A percentile compares a stretch with the other conserved stretches of the same genome.
These are phyloP conservation scores for Vitis hybrid DNA, from an alignment of 177 flowering plant genomes.

Conservation along the genomic window DNA sequence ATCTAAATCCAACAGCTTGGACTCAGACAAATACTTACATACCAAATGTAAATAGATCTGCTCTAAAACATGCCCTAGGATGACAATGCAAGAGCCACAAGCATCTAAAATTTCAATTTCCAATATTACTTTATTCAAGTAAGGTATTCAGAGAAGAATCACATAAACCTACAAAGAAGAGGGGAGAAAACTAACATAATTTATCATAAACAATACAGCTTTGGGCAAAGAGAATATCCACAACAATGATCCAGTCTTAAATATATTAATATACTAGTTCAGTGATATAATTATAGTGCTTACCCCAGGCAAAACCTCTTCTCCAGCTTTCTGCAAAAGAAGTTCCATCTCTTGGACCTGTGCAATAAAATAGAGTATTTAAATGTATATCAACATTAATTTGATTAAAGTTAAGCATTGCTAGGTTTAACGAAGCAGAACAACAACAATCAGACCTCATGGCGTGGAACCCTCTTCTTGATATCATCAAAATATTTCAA, in stretches of 20 bases:
- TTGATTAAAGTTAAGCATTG: background rate
- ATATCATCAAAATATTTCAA: conserved; percentile 90
- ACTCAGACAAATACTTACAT: no score
- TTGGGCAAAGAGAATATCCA: background rate
- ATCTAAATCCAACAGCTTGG: no score
- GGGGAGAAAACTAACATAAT: no score
- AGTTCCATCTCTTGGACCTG: conserved; percentile 91
- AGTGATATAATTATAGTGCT: conserved; percentile 17
- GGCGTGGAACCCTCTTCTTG: conserved; percentile 80
- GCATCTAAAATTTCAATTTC: no score
- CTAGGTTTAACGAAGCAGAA: background rate
- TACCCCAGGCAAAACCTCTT: conserved; percentile 85
- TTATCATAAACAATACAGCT: background rate
- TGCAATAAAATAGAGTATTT: conserved; percentile 3
- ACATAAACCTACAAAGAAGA: background rate
- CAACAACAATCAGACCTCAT: conserved; percentile 51
- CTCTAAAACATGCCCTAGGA: no score
- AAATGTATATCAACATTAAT: background rate
- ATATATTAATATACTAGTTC: background rate
- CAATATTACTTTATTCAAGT: no score
- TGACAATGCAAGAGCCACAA: no score
- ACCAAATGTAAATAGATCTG: no score
- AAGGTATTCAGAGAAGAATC: background rate
- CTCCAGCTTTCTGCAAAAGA: conserved; percentile 70
- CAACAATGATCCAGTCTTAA: background rate